phyloP scores from a whole-genome alignment of 179 eudicot genomes.

The Spergularia azorica region DNA sequence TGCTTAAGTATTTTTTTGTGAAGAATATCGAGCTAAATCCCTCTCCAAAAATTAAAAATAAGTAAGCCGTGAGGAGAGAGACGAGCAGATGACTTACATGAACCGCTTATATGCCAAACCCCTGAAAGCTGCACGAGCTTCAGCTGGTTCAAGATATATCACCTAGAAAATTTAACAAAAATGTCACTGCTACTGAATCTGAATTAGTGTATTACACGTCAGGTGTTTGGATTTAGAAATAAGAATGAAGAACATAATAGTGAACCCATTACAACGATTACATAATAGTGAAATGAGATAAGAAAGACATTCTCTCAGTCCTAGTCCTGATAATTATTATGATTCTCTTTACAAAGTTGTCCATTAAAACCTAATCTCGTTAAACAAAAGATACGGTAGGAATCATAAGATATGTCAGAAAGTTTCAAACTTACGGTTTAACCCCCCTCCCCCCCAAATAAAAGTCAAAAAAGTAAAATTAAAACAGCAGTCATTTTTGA shows the following conservation, averaged over 20 bases:
- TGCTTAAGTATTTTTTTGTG: neutral
- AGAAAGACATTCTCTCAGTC: neutral
- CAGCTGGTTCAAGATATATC: constrained; percentile 82
- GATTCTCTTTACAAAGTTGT: neutral
- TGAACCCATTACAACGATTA: neutral
- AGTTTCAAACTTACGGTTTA: no score
- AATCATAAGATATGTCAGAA: neutral
- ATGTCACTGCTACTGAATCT: neutral
- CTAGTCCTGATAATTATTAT: neutral
- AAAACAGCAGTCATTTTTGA: no score
- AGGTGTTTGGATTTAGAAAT: neutral
- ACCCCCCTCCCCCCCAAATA: neutral
- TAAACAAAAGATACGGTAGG: neutral
- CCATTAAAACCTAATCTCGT: neutral
- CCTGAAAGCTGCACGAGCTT: constrained; percentile 82
- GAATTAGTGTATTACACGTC: neutral
- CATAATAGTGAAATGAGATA: constrained; percentile 1
- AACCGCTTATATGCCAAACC: constrained; percentile 79
- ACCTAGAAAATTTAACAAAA: constrained; percentile 45
- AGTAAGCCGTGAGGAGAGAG: neutral
- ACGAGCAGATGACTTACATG: constrained; percentile 56
- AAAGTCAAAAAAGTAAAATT: neutral
- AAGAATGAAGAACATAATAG: neutral
- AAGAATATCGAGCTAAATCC: neutral
- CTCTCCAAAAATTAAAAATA: neutral